These are phyloP conservation scores for Curvularia lunata DNA, from an alignment of 2,329 filamentous ascomycete genomes.

Conservation along the genomic window DNA sequence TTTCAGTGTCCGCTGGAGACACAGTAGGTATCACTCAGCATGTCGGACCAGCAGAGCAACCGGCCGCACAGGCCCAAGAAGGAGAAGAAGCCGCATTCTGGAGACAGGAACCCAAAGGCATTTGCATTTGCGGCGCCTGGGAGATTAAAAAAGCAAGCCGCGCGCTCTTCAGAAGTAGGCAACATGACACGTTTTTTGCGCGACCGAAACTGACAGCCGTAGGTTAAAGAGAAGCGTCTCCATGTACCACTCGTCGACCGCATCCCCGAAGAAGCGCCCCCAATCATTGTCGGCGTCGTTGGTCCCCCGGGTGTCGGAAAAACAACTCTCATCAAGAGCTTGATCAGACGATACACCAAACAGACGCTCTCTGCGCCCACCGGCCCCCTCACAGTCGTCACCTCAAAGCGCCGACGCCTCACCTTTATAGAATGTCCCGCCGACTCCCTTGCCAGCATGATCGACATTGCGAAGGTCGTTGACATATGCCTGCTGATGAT, in stretches of 20 bases:
- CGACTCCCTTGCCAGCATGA: conserved; percentile 92
- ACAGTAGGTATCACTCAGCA: conserved; percentile 10
- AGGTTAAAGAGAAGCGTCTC: conserved; percentile 93
- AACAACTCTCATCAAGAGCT: conserved; percentile 91
- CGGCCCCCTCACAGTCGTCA: conserved; percentile 93
- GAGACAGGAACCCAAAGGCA: conserved; percentile 84
- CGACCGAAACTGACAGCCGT: conserved; percentile 18
- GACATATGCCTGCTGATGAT: conserved; percentile 98
- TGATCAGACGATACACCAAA: conserved; percentile 93
- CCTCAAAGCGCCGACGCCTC: conserved; percentile 90
- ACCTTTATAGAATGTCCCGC: conserved; percentile 97
- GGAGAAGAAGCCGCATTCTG: conserved; percentile 79
- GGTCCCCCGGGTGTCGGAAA: conserved; percentile 94
- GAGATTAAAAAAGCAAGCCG: conserved; percentile 75
- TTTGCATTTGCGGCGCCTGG: conserved; percentile 86
- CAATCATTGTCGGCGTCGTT: conserved; percentile 90
- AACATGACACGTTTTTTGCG: fast-evolving
- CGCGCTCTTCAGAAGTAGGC: conserved; percentile 72
- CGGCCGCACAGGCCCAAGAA: conserved; percentile 85
- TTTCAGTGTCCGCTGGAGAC: neutral
- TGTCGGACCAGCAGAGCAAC: conserved; percentile 75
- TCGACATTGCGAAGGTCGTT: conserved; percentile 95
- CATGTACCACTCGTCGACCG: conserved; percentile 97
- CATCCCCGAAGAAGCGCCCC: conserved; percentile 91
- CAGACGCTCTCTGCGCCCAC: conserved; percentile 89